Evolutionary conservation across 495 filamentous ascomycete genomes (phyloP).

Genomic region (Aspergillus nanangensis): DNA sequence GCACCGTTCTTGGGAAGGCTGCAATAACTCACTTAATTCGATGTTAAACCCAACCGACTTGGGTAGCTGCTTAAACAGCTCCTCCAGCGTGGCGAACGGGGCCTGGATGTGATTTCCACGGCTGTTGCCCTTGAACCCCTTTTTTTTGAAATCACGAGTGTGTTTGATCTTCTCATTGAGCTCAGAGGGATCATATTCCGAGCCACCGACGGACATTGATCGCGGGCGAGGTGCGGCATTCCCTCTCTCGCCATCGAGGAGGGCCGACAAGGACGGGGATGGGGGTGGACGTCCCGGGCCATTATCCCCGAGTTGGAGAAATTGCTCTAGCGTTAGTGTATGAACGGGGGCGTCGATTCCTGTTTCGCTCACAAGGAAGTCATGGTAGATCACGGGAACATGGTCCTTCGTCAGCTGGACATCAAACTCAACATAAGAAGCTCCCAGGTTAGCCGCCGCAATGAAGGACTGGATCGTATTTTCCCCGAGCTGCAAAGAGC

Average conservation of each 20-base stretch:
- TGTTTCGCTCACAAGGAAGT: constrained; percentile 97
- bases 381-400: constrained; percentile 98
- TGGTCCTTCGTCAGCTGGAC: constrained; percentile 98
- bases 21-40: constrained; percentile 68
- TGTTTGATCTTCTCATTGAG: constrained; percentile 94
- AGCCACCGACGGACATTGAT: constrained; percentile 55
- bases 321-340: constrained; percentile 87
- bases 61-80: constrained; percentile 83
- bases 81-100: constrained; percentile 90
- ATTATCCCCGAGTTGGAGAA: constrained; percentile 75
- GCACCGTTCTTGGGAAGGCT: constrained; percentile 18
- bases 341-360: constrained; percentile 97
- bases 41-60: constrained; percentile 90
- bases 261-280: constrained; percentile 34
- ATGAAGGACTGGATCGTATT: constrained; percentile 96
- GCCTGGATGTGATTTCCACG: constrained; percentile 91
- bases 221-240: constrained; percentile 31
- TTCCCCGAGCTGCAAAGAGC: constrained; percentile 89
- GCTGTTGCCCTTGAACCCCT: constrained; percentile 93
- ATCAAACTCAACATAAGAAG: constrained; percentile 89
- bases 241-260: background rate
- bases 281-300: constrained; percentile 38
- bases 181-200: constrained; percentile 50
- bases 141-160: constrained; percentile 87
- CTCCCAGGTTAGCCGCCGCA: constrained; percentile 88